Base-by-base conservation (phyloP, 208 protist species). In the Crithidia bombi region DNA sequence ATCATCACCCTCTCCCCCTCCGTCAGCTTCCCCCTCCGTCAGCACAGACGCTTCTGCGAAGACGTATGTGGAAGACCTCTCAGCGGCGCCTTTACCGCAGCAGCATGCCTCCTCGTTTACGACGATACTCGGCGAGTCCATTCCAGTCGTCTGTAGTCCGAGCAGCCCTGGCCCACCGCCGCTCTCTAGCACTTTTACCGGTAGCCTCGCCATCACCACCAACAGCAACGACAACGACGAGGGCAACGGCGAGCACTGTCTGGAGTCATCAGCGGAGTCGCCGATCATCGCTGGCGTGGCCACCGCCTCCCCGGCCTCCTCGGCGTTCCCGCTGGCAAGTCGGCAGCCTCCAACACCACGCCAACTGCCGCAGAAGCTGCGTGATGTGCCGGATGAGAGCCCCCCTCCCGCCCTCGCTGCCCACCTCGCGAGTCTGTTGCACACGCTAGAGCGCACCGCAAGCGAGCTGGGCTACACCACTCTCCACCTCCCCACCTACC, bases 301-400 rank as follows among this genome's bases (percentile, higher is more conserved):
- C 21, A 36, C 30, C 43, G 43, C 49, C 56, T 43, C 49, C 32
- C 64, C 59, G 36, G 28, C 66, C 23, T 63, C 35, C 15, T 46
- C 44, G 0, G 41, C n/a, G 36, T 65, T 46, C 23, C 58, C 65
- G 3, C 30, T 65, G 28, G 21, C 44, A n/a, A 69, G 43, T 14
- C 69, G 65, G 0, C 83, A 52, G 36, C 73, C 86, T 9, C 86
- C 89, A 5, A 69, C 79, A 4, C 73, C 78, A 28, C 83, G 84
- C 3, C 84, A 89, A 44, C 54, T 65, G n/a, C 73, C 86, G 26
- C 62, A 86, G 56, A 88, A 89, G 46, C 74, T 94, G 47, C 75
- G 78, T 7, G 83, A 95, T 41, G 81, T 92, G n/a, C 78, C 81
- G 7, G 90, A 95, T 65, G 41, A 28, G 26, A 17, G 77, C 25